Conservation (phyloP, 495 filamentous ascomycete genomes). For the Penicillium egyptiacum region DNA sequence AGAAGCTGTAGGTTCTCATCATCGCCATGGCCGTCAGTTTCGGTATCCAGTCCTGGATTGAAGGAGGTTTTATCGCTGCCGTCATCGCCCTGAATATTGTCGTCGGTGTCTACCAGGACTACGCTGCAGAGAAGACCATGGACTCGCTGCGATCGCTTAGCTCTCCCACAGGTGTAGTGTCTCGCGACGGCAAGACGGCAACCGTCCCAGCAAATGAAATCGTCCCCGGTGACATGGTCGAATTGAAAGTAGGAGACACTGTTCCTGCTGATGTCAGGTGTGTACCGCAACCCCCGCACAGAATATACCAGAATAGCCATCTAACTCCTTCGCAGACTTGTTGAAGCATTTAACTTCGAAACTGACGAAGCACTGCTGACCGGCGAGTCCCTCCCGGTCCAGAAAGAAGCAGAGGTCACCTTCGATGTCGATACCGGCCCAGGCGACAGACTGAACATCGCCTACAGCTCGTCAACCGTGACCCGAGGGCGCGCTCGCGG, state of each 20-base stretch:
- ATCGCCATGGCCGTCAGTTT: slow-evolving; percentile 71
- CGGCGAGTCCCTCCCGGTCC: slow-evolving; percentile 74
- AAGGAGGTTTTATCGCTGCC: slow-evolving; percentile 65
- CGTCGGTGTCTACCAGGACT: slow-evolving; percentile 71
- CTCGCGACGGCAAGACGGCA: slow-evolving; percentile 53
- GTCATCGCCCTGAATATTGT: slow-evolving; percentile 67
- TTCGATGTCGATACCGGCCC: slow-evolving; percentile 55
- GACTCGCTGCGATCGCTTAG: slow-evolving; percentile 63
- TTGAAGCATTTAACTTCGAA: slow-evolving; percentile 70
- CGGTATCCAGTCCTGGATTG: slow-evolving; percentile 67
- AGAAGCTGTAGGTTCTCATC: slow-evolving; percentile 54
- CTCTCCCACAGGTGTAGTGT: slow-evolving; percentile 60
- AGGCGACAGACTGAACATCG: slow-evolving; percentile 70
- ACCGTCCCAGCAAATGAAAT: slow-evolving; percentile 56
- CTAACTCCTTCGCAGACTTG: slow-evolving; percentile 40
- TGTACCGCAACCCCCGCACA: slow-evolving; percentile 5
- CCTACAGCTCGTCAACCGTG: slow-evolving; percentile 69
- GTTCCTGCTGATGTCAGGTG: slow-evolving; percentile 69
- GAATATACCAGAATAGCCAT: background rate
- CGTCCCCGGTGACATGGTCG: slow-evolving; percentile 66
- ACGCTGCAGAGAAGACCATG: slow-evolving; percentile 74
- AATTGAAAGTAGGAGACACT: slow-evolving; percentile 80
- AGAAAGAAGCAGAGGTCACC: slow-evolving; percentile 52
- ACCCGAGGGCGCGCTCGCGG: slow-evolving; percentile 69
- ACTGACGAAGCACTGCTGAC: slow-evolving; percentile 74